Percentiles rank a stretch among this genome's conserved stretches.
Conservation (phyloP, 495 filamentous ascomycete species). For the Thermothielavioides terrestris region DNA sequence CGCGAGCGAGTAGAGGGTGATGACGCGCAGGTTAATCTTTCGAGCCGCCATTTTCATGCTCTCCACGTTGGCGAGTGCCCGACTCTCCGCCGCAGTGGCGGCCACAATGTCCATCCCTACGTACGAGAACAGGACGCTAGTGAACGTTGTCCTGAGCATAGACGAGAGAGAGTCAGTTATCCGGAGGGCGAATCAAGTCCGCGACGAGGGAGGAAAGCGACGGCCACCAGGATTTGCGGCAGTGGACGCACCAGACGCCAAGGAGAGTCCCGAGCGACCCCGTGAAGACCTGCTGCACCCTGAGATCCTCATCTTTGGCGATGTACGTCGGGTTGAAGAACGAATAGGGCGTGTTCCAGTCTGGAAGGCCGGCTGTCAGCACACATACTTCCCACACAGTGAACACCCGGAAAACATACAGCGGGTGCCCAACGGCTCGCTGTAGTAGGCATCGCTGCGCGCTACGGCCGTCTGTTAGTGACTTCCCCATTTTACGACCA, state of each 20-base stretch:
- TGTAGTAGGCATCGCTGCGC: slow-evolving; percentile 26
- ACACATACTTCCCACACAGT: neutral
- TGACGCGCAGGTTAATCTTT: slow-evolving; percentile 40
- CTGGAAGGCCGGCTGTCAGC: slow-evolving; percentile 8
- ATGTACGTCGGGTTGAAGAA: slow-evolving; percentile 27
- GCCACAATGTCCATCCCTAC: slow-evolving; percentile 44
- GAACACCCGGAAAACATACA: slow-evolving; percentile 18
- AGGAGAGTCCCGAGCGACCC: slow-evolving; percentile 25
- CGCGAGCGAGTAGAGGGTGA: slow-evolving; percentile 36
- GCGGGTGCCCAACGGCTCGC: slow-evolving; percentile 22
- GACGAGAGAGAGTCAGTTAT: too few relatives aligned
- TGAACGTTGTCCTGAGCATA: slow-evolving; percentile 32
- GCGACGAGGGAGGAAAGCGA: neutral
- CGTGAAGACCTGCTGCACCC: slow-evolving; percentile 10
- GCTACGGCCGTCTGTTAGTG: slow-evolving; percentile 18
- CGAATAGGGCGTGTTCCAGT: slow-evolving; percentile 30
- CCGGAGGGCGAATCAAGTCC: neutral
- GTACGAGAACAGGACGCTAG: slow-evolving; percentile 37
- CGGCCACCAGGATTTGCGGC: too few relatives aligned
- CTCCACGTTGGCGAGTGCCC: slow-evolving; percentile 36
- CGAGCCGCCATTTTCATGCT: slow-evolving; percentile 44
- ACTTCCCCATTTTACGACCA: neutral
- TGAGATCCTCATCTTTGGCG: slow-evolving; percentile 18
- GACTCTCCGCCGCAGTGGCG: slow-evolving; percentile 41
- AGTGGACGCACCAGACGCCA: slow-evolving; percentile 23